These are phyloP conservation scores for Opeltia flavorubescens DNA, from an alignment of 495 filamentous ascomycete genomes.

Conservation along the genomic window DNA sequence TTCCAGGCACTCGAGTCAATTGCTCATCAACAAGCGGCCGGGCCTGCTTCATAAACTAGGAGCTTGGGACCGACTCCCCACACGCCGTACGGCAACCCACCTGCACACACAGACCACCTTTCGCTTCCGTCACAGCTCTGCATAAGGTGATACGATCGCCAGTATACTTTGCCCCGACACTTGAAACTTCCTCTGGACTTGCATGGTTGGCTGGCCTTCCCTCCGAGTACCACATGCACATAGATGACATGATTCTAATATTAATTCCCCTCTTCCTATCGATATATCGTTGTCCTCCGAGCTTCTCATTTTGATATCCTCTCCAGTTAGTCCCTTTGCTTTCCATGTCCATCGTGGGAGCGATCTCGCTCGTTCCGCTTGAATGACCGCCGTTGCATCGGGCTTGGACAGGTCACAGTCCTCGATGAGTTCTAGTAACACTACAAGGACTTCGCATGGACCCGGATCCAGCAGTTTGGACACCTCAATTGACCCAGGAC, in stretches of 20 bases:
- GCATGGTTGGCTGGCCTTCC: slow-evolving; percentile 8
- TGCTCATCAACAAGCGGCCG: neutral
- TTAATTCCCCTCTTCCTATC: neutral
- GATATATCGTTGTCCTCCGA: no score
- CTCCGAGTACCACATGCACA: neutral
- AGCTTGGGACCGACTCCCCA: neutral
- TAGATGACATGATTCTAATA: slow-evolving; percentile 1
- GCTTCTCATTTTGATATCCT: no score
- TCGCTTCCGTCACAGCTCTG: slow-evolving; percentile 2
- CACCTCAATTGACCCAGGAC: slow-evolving; percentile 7
- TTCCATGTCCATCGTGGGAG: no score
- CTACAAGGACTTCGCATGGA: neutral
- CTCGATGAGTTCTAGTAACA: slow-evolving; percentile 1
- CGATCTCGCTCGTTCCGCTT: no score
- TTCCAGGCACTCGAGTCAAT: neutral
- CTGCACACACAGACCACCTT: neutral
- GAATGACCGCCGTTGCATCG: no score
- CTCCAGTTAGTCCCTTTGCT: no score
- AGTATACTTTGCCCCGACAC: slow-evolving; percentile 1
- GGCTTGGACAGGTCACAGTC: no score
- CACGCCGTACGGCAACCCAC: neutral
- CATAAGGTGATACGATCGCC: slow-evolving; percentile 14
- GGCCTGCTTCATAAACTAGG: neutral
- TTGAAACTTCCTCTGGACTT: slow-evolving; percentile 5
- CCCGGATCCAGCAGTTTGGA: neutral